Percentiles rank a stretch among this genome's conserved stretches.
phyloP scores from a whole-genome alignment of 2,329 filamentous ascomycete species.

The Emergomyces orientalis region DNA sequence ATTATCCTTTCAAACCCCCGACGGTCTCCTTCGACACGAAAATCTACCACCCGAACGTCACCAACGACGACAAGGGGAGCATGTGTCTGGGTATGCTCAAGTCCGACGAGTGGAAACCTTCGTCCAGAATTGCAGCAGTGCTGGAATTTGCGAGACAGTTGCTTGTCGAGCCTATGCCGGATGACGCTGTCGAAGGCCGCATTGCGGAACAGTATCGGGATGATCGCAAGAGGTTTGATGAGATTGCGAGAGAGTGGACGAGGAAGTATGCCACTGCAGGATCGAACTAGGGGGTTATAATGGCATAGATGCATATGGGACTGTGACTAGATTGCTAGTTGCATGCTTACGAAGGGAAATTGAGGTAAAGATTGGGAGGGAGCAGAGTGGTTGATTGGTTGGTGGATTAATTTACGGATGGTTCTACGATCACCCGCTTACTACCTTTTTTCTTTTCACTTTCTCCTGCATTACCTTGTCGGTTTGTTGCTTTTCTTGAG shows the following conservation, averaged over 20 bases:
- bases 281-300: not conserved
- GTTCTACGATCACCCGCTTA: not conserved
- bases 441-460: not conserved
- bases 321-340: not conserved
- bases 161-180: conserved; percentile 71
- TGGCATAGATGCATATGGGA: not conserved
- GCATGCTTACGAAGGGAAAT: not conserved
- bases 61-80: conserved; percentile 72
- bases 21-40: conserved; percentile 98
- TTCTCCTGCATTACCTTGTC: not conserved
- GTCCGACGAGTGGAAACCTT: conserved; percentile 84
- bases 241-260: conserved; percentile 65
- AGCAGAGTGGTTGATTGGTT: not conserved
- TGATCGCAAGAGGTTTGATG: conserved; percentile 60
- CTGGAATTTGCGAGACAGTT: conserved; percentile 67
- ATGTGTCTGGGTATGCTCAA: conserved; percentile 82
- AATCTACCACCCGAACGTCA: conserved; percentile 95
- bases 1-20: conserved; percentile 98
- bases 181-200: conserved; percentile 76
- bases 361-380: not conserved
- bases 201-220: conserved; percentile 78
- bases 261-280: conserved; percentile 55
- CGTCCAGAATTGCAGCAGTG: conserved; percentile 64
- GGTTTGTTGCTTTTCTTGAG: not conserved
- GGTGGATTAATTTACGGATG: not conserved